phyloP scores from a whole-genome alignment of 2,329 filamentous ascomycete species.

The Colletotrichum tamarilloi region DNA sequence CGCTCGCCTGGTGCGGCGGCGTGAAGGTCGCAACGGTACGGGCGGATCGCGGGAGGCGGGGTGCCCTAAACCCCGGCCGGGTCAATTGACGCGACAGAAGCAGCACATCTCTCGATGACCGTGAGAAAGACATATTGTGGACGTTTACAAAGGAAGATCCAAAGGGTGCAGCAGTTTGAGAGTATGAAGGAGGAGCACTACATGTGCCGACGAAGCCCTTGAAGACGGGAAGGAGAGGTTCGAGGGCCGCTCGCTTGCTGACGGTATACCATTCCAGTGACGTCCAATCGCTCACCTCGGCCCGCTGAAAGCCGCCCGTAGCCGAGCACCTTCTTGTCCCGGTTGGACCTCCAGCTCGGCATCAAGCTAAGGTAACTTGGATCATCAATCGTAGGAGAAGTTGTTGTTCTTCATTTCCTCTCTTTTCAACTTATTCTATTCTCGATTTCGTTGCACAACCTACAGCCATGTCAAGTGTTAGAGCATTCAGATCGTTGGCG shows the following conservation, averaged over 20 bases:
- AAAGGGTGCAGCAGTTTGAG: conserved; percentile 33
- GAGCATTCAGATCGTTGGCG: conserved; percentile 49
- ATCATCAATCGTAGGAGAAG: conserved; percentile 18
- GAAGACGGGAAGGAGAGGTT: conserved; percentile 19
- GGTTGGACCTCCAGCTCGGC: conserved; percentile 37
- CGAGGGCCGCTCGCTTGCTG: conserved; percentile 34
- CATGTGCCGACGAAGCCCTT: conserved; percentile 40
- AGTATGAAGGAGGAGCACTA: conserved; percentile 29
- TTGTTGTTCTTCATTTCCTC: conserved; percentile 4
- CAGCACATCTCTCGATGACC: conserved; percentile 57
- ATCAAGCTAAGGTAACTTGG: conserved; percentile 24
- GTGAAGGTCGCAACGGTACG: conserved; percentile 78
- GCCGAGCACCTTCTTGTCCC: conserved; percentile 42
- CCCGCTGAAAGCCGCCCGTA: conserved; percentile 58
- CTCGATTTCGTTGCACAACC: neutral
- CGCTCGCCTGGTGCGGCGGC: conserved; percentile 81
- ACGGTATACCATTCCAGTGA: conserved; percentile 35
- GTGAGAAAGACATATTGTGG: conserved; percentile 59
- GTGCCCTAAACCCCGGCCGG: conserved; percentile 32
- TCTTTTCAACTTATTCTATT: neutral
- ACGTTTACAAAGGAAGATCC: conserved; percentile 27
- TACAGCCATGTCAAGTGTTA: conserved; percentile 53
- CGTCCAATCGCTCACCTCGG: conserved; percentile 39
- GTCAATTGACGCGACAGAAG: conserved; percentile 56
- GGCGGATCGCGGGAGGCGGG: conserved; percentile 45